Percentiles rank a stretch among this genome's conserved stretches.
These are phyloP conservation scores for Scorias spongiosa DNA, from an alignment of 2,329 filamentous ascomycete genomes.

Conservation along the genomic window DNA sequence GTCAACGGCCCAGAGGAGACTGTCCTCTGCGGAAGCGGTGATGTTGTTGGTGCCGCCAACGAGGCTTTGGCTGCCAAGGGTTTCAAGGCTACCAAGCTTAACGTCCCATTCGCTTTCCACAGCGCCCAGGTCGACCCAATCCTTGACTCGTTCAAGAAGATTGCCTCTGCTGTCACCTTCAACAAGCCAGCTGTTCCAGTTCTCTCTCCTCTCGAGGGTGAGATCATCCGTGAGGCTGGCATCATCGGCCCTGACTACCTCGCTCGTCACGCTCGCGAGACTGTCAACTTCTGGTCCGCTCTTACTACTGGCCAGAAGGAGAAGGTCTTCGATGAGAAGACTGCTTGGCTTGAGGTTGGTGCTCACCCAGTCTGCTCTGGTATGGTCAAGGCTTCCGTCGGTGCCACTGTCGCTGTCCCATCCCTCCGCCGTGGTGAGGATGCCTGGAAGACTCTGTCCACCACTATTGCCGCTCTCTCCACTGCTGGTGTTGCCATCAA, in stretches of 20 bases:
- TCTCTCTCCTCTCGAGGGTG: constrained; percentile 51
- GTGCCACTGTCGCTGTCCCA: constrained; percentile 39
- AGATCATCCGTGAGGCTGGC: constrained; percentile 42
- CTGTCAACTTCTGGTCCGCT: constrained; percentile 53
- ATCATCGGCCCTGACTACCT: constrained; percentile 48
- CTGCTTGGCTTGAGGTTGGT: constrained; percentile 59
- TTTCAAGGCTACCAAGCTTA: constrained; percentile 47
- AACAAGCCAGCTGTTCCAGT: constrained; percentile 44
- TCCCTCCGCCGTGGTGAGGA: constrained; percentile 48
- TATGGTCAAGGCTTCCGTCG: constrained; percentile 52
- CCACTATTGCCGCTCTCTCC: constrained; percentile 45
- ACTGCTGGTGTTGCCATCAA: constrained; percentile 46
- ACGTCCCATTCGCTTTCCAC: constrained; percentile 53
- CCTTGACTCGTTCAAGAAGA: constrained; percentile 41
- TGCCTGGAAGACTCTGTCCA: constrained; percentile 48
- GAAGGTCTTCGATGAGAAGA: constrained; percentile 48
- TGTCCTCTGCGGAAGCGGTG: constrained; percentile 50
- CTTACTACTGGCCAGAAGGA: constrained; percentile 43
- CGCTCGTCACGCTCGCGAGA: constrained; percentile 47
- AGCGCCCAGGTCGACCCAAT: constrained; percentile 50
- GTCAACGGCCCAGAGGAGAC: constrained; percentile 63
- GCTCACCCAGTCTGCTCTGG: constrained; percentile 54
- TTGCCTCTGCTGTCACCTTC: constrained; percentile 41
- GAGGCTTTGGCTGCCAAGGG: constrained; percentile 35
- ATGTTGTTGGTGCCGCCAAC: constrained; percentile 41